A percentile compares a stretch with the other conserved stretches of the same genome.
Conservation (phyloP, 441 rosid genomes). For the Capsella rubella region DNA sequence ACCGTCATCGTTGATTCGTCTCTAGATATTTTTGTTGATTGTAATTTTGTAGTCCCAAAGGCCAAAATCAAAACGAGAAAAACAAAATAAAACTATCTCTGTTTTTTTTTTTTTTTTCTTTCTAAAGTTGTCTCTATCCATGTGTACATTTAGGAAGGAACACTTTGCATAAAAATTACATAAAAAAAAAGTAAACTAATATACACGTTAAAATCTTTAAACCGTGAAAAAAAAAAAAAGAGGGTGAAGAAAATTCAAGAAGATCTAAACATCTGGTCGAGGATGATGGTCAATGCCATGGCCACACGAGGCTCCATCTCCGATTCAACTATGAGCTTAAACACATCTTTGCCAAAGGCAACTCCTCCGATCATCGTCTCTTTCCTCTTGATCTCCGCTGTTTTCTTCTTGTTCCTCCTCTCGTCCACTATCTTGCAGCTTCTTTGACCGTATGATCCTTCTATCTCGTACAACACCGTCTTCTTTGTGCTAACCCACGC, state of each 20-base stretch:
- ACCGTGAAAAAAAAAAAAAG: neutral
- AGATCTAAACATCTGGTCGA: constrained; percentile 87
- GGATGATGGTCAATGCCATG: constrained; percentile 86
- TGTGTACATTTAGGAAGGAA: constrained; percentile 23
- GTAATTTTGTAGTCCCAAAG: constrained; percentile 1
- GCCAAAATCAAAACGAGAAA: constrained; percentile 1
- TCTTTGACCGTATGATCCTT: constrained; percentile 81
- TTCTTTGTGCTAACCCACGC: constrained; percentile 54
- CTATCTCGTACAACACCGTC: constrained; percentile 61
- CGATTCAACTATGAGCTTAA: constrained; percentile 68
- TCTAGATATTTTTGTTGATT: neutral
- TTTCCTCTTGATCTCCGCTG: constrained; percentile 70
- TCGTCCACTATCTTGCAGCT: constrained; percentile 73
- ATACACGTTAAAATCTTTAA: neutral
- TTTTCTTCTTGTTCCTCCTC: constrained; percentile 52
- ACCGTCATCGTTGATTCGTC: constrained; percentile 12
- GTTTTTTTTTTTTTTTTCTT: neutral
- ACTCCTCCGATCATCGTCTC: constrained; percentile 74
- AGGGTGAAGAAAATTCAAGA: constrained; percentile 40
- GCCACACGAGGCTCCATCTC: constrained; percentile 66
- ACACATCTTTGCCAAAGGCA: constrained; percentile 70
- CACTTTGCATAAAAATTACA: constrained; percentile 31
- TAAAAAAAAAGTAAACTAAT: constrained; percentile 27
- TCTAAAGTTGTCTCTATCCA: constrained; percentile 10
- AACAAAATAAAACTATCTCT: neutral